phyloP scores from a whole-genome alignment of 2,329 filamentous ascomycete species.

The Fusarium sp. region DNA sequence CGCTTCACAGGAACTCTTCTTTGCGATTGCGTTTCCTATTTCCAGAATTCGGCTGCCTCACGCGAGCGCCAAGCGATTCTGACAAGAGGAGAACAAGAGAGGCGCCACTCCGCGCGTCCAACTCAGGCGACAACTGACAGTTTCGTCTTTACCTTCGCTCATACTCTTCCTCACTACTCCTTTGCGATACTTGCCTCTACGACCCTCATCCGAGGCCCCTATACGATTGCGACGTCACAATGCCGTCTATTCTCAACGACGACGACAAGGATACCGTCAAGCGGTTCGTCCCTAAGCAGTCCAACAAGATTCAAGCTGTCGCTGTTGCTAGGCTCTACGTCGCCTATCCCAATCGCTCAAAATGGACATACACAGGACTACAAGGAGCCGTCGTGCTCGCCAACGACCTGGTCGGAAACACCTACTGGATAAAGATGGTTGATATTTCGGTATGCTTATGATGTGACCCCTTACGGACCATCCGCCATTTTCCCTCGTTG shows the following conservation, averaged over 20 bases:
- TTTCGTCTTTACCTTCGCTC: constrained; percentile 25
- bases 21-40: constrained; percentile 14
- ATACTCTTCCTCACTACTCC: constrained; percentile 10
- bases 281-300: constrained; percentile 89
- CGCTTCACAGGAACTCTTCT: constrained; percentile 27
- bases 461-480: constrained; percentile 17
- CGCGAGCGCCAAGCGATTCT: constrained; percentile 42
- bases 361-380: constrained; percentile 94
- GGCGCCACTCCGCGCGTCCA: constrained; percentile 44
- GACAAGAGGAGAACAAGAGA: constrained; percentile 39
- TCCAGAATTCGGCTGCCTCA: constrained; percentile 40
- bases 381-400: constrained; percentile 92
- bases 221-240: constrained; percentile 48
- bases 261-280: constrained; percentile 97
- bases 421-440: constrained; percentile 97
- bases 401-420: constrained; percentile 94
- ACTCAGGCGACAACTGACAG: constrained; percentile 26
- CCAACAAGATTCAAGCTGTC: constrained; percentile 97
- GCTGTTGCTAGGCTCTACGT: constrained; percentile 94
- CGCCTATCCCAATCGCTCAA: constrained; percentile 83
- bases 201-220: constrained; percentile 5
- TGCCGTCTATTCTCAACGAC: constrained; percentile 81
- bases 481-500: constrained; percentile 15
- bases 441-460: constrained; percentile 80
- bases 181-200: constrained; percentile 4